These are phyloP conservation scores for Cyberlindnera veronae DNA, from an alignment of 805 yeast species.

Conservation along the genomic window DNA sequence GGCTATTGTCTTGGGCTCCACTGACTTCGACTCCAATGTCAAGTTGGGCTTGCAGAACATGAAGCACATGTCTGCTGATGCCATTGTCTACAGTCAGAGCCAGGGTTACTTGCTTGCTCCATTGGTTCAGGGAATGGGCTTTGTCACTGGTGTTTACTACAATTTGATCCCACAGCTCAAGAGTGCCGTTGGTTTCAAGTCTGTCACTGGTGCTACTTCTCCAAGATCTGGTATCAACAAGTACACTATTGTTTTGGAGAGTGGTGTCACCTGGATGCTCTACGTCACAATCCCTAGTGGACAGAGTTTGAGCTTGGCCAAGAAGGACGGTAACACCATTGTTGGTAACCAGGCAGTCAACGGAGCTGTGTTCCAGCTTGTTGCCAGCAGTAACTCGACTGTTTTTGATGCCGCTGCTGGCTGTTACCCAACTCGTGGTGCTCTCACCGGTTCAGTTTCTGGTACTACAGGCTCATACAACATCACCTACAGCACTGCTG, in stretches of 20 bases:
- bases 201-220: constrained; percentile 38
- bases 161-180: constrained; percentile 50
- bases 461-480: constrained; percentile 39
- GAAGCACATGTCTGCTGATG: constrained; percentile 34
- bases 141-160: constrained; percentile 63
- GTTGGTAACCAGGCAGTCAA: constrained; percentile 41
- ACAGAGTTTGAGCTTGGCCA: constrained; percentile 30
- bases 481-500: constrained; percentile 41
- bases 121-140: constrained; percentile 79
- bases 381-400: constrained; percentile 46
- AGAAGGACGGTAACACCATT: constrained; percentile 35
- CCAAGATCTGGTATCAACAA: constrained; percentile 45
- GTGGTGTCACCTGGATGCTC: constrained; percentile 62
- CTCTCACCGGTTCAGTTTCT: constrained; percentile 39
- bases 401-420: constrained; percentile 63
- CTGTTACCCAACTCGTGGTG: constrained; percentile 47
- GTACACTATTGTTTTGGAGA: constrained; percentile 51
- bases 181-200: constrained; percentile 64
- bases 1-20: constrained; percentile 51
- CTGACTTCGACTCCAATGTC: constrained; percentile 34
- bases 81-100: constrained; percentile 24
- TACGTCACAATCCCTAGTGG: constrained; percentile 50
- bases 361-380: constrained; percentile 57
- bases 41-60: constrained; percentile 29
- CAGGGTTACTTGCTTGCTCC: constrained; percentile 50